Percentiles rank a stretch among this genome's conserved stretches.
These are phyloP conservation scores for Tolypocladium amazonense DNA, from an alignment of 2,329 filamentous ascomycete genomes.

Conservation along the genomic window DNA sequence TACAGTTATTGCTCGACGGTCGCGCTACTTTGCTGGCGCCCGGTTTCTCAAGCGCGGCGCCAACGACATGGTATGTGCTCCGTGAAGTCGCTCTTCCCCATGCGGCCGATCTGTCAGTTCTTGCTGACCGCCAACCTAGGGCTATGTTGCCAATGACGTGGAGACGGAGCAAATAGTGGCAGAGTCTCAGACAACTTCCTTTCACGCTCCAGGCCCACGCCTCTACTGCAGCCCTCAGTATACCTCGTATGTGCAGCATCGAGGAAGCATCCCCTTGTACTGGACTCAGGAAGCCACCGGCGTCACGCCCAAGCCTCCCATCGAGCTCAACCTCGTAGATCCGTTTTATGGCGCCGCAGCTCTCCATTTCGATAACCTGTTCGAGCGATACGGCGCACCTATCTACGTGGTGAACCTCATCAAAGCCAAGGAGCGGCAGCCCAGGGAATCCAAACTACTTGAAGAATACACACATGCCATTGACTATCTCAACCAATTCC, in stretches of 20 bases:
- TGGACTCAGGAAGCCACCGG: conserved; percentile 97
- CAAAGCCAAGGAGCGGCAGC: conserved; percentile 77
- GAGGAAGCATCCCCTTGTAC: conserved; percentile 91
- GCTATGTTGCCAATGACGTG: conserved; percentile 96
- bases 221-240: conserved; percentile 84
- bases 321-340: conserved; percentile 89
- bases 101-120: not conserved
- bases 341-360: conserved; percentile 92
- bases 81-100: not conserved
- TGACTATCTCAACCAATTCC: conserved; percentile 86
- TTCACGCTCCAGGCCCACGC: conserved; percentile 79
- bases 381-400: conserved; percentile 84
- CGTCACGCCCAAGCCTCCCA: conserved; percentile 91
- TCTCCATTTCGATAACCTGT: conserved; percentile 89
- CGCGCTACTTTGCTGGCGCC: conserved; percentile 87
- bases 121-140: conserved; percentile 26
- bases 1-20: conserved; percentile 85
- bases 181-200: conserved; percentile 87
- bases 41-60: conserved; percentile 89
- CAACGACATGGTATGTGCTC: conserved; percentile 57
- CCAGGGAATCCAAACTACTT: conserved; percentile 83
- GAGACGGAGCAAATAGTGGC: conserved; percentile 98
- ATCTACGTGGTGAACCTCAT: conserved; percentile 89
- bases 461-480: conserved; percentile 81
- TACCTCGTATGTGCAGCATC: conserved; percentile 93